Conservation (phyloP, 2,329 filamentous ascomycete species). For the Clarireedia hainanense region DNA sequence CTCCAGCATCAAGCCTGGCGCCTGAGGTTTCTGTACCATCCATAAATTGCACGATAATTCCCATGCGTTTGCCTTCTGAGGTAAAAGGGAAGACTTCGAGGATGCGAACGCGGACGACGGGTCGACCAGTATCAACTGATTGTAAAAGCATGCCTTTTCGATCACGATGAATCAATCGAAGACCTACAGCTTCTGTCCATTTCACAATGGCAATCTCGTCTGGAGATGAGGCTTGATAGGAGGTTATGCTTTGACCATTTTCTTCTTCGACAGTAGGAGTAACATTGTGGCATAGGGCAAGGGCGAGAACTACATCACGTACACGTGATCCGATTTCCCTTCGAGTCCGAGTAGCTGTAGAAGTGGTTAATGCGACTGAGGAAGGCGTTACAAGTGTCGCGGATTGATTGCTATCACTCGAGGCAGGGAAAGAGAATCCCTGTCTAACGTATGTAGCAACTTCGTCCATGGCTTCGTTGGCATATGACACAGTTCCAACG, state of each 20-base stretch:
- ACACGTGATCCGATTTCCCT: constrained; percentile 92
- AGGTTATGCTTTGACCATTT: constrained; percentile 67
- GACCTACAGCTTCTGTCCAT: constrained; percentile 88
- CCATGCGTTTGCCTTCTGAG: constrained; percentile 96
- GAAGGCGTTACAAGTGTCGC: constrained; percentile 65
- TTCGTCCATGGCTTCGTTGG: constrained; percentile 98
- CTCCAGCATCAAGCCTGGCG: constrained; percentile 49
- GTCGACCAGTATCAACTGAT: constrained; percentile 62
- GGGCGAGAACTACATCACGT: constrained; percentile 82
- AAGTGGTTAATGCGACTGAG: constrained; percentile 51
- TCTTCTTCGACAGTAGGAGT: constrained; percentile 85
- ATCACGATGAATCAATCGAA: constrained; percentile 78
- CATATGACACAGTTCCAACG: constrained; percentile 95
- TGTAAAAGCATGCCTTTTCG: constrained; percentile 78
- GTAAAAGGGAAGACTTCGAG: constrained; percentile 96
- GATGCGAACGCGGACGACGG: constrained; percentile 78
- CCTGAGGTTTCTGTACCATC: constrained; percentile 44
- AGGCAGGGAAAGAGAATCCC: constrained; percentile 57
- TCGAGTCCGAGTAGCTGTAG: constrained; percentile 68
- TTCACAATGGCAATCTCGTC: constrained; percentile 97
- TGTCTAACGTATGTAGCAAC: constrained; percentile 80
- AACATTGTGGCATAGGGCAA: constrained; percentile 94
- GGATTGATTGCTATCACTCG: constrained; percentile 37
- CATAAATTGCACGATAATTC: constrained; percentile 84
- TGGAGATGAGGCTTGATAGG: constrained; percentile 93